phyloP scores from a whole-genome alignment of 2,329 filamentous ascomycete species.

The Penicillium sp. region DNA sequence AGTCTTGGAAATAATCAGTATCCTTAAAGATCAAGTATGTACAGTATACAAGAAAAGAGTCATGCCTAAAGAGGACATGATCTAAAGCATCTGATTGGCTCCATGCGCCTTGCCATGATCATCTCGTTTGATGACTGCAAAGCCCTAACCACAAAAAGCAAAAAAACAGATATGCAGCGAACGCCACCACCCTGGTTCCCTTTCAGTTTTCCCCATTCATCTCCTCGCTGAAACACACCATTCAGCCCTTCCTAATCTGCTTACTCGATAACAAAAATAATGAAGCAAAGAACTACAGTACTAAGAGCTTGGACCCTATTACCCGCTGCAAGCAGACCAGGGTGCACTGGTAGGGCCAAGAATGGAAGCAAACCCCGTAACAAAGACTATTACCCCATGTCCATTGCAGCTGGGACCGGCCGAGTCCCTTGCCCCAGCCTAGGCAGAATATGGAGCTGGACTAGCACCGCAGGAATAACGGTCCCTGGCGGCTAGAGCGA shows the following conservation, averaged over 20 bases:
- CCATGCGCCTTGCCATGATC: constrained; percentile 22
- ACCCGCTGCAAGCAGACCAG: not conserved
- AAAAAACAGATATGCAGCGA: constrained; percentile 7
- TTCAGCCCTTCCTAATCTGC: not conserved
- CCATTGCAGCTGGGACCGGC: constrained; percentile 19
- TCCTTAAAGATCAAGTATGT: not conserved
- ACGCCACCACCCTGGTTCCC: not conserved
- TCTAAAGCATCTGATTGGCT: constrained; percentile 11
- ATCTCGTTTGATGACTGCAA: constrained; percentile 15
- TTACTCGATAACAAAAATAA: not conserved
- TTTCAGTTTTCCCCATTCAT: not conserved
- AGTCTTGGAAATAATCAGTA: not conserved
- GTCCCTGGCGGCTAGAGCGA: constrained; percentile 28
- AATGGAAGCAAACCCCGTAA: not conserved
- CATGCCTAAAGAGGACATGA: constrained; percentile 15
- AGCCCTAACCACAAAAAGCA: constrained; percentile 13
- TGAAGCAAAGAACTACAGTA: not conserved
- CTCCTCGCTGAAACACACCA: not conserved
- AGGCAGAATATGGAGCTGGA: constrained; percentile 19
- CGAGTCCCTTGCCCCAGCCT: constrained; percentile 23
- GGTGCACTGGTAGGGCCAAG: not conserved
- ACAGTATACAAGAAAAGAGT: constrained; percentile 1
- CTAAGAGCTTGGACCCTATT: not conserved
- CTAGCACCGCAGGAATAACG: constrained; percentile 34
- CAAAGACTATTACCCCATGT: not conserved